Base-by-base conservation (phyloP, 345 rosid species). In the Hypericum perforatum region DNA sequence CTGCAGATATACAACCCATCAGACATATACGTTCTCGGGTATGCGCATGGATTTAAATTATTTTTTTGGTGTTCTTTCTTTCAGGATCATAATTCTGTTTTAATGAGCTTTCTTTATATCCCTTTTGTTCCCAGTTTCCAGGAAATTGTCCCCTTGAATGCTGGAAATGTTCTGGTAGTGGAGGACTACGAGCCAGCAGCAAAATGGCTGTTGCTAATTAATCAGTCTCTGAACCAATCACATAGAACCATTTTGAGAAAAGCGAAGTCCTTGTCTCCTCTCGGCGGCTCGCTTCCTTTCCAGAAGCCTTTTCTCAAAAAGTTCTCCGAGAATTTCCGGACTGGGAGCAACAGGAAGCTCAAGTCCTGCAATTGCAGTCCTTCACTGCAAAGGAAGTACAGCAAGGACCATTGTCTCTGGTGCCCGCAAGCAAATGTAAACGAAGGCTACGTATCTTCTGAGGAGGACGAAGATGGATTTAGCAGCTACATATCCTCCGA, bases 121-220 rank as follows among this genome's bases (percentile, higher is more conserved):
- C 44, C 8, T n/a, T n/a, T 32, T 44, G 51, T 43, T 8, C 16
- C 43, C 66, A 92, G 98, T 57, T 92, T 92, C 77, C 98, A 92
- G 77, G 98, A 92, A 79, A 88, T 85, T 49, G 98, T 92, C 57
- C 98, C 98, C 7, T 60, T 92, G 65, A 92, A 88, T 70, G 98
- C 98, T 45, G 98, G 98, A 57, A 88, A 92, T 54, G 95, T 92
- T 29, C 89, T 92, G 8, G 96, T 83, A 7, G 82, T 70, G 41
- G 98, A 86, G 66, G 98, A 92, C 65, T 85, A 78, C 46, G 96
- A 88, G 64, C 98, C 98, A 10, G 95, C 98, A 8, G 90, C 79
- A 6, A 88, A 77, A 70, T 92, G 98, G 98, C 69, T 88, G 32
- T 69, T 80, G 39, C 59, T 88, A 62, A 78, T 92, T 6, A 79